phyloP scores from a whole-genome alignment of 225 moss, liverwort and hornwort genomes.

The Rhytidiadelphus loreus region DNA sequence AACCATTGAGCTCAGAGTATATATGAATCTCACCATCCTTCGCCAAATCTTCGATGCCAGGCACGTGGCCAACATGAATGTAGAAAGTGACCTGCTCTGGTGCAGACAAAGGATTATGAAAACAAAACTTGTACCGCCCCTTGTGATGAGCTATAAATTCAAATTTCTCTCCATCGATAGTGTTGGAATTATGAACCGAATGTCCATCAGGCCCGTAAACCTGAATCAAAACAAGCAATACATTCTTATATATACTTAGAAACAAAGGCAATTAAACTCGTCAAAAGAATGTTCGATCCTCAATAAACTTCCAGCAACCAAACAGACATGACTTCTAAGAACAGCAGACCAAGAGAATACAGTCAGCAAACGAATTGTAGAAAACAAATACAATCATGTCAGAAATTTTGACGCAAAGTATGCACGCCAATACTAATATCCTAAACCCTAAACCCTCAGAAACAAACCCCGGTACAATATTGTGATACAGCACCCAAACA shows the following conservation, averaged over 20 bases:
- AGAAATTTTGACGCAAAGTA: background rate
- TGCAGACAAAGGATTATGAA: slow-evolving; percentile 35
- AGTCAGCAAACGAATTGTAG: background rate
- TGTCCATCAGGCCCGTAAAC: slow-evolving; percentile 42
- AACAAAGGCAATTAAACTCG: background rate
- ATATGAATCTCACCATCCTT: slow-evolving; percentile 35
- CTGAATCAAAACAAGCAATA: slow-evolving; percentile 9
- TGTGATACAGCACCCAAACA: background rate
- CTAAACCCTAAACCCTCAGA: slow-evolving; percentile 1
- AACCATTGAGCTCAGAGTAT: background rate
- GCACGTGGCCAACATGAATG: slow-evolving; percentile 59
- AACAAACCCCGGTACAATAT: background rate
- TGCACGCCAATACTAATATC: background rate
- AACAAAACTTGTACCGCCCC: slow-evolving; percentile 61
- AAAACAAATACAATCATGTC: background rate
- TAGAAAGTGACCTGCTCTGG: slow-evolving; percentile 60
- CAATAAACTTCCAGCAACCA: background rate
- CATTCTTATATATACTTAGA: background rate
- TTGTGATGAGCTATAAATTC: slow-evolving; percentile 33
- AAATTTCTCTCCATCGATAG: slow-evolving; percentile 40
- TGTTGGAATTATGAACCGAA: slow-evolving; percentile 19
- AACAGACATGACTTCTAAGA: background rate
- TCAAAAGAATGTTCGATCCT: background rate
- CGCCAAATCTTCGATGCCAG: slow-evolving; percentile 42
- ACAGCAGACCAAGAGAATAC: background rate